A percentile compares a stretch with the other conserved stretches of the same genome.
These are phyloP conservation scores for Opeltia flavorubescens DNA, from an alignment of 495 filamentous ascomycete species.

Conservation along the genomic window DNA sequence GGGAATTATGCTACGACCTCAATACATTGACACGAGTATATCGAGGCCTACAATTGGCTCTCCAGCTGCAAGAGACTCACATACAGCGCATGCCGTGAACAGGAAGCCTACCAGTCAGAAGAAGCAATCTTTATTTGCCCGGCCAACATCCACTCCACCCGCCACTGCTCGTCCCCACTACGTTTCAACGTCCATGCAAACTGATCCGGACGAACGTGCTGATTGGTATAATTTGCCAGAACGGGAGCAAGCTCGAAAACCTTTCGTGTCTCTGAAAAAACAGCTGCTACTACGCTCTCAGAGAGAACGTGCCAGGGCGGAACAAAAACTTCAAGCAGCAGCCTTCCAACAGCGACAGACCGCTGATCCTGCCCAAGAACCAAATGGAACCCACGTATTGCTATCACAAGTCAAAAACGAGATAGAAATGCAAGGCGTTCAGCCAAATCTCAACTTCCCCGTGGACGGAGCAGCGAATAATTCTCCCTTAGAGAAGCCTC, in stretches of 20 bases:
- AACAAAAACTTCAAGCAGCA: constrained; percentile 4
- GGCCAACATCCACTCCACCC: constrained; percentile 18
- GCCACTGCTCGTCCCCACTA: constrained; percentile 23
- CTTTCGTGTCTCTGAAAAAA: constrained; percentile 26
- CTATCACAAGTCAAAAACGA: constrained; percentile 16
- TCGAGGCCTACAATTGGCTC: constrained; percentile 11
- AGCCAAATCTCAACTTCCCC: background rate
- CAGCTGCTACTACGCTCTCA: constrained; percentile 32
- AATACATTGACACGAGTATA: constrained; percentile 13
- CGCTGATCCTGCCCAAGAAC: background rate
- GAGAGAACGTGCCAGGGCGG: constrained; percentile 25
- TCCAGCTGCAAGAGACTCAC: constrained; percentile 6
- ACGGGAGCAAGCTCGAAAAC: constrained; percentile 11
- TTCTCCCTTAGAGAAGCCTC: constrained; percentile 1
- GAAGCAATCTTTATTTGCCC: constrained; percentile 23
- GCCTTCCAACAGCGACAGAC: background rate
- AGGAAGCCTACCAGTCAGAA: constrained; percentile 2
- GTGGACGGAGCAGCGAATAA: background rate
- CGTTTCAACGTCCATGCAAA: constrained; percentile 33
- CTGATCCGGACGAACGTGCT: constrained; percentile 24
- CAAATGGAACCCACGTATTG: background rate
- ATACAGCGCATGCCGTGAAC: constrained; percentile 1
- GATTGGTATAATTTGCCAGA: constrained; percentile 10
- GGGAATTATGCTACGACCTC: constrained; percentile 6
- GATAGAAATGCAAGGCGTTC: constrained; percentile 23